These are phyloP conservation scores for Cicer chorassanicum DNA, from an alignment of 306 rosid genomes.

Conservation along the genomic window DNA sequence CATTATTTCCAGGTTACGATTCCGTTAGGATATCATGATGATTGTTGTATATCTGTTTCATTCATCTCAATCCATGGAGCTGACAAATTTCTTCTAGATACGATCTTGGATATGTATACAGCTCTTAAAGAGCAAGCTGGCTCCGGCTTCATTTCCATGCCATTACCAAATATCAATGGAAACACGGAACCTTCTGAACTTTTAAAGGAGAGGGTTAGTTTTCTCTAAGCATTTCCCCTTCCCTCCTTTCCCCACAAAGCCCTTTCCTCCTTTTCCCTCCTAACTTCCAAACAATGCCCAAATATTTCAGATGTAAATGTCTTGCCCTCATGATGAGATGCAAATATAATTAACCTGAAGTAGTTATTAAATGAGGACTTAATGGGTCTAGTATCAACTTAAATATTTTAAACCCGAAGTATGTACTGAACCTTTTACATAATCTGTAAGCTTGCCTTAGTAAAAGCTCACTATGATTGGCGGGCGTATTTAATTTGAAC, in stretches of 20 bases:
- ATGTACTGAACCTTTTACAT: slow-evolving; percentile 10
- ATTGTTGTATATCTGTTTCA: slow-evolving; percentile 72
- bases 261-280: too few species aligned
- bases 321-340: neutral
- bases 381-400: neutral
- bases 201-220: slow-evolving; percentile 81
- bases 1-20: slow-evolving; percentile 63
- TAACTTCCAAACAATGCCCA: too few species aligned
- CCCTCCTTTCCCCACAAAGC: too few species aligned
- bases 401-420: neutral
- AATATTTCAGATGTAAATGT: neutral
- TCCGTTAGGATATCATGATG: slow-evolving; percentile 73
- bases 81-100: slow-evolving; percentile 91
- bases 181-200: slow-evolving; percentile 76
- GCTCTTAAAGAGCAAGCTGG: slow-evolving; percentile 66
- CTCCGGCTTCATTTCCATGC: slow-evolving; percentile 50
- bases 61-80: slow-evolving; percentile 69
- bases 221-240: neutral
- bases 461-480: neutral
- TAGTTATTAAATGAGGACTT: neutral
- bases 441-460: neutral
- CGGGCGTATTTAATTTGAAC: neutral
- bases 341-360: neutral
- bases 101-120: slow-evolving; percentile 72
- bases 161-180: slow-evolving; percentile 63